phyloP scores from a whole-genome alignment of 192 early-diverging fungal species.

The Coemansia sp. region DNA sequence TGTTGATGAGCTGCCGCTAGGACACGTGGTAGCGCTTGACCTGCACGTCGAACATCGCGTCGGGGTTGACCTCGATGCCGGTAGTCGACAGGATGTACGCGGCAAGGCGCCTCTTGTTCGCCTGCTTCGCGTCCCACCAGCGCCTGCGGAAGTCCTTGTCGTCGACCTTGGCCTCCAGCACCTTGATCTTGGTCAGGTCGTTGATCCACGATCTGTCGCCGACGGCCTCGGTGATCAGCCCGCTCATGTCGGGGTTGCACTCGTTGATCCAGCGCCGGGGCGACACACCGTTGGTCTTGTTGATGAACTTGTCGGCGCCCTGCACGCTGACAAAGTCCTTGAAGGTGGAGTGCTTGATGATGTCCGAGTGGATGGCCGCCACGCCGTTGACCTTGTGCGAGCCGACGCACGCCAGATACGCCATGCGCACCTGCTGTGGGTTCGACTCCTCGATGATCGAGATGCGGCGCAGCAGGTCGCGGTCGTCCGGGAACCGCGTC shows the following conservation, averaged over 20 bases:
- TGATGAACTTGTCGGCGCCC: slow-evolving; percentile 86
- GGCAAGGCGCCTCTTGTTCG: slow-evolving; percentile 89
- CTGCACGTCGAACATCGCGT: slow-evolving; percentile 95
- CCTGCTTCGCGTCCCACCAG: slow-evolving; percentile 89
- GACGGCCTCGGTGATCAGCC: slow-evolving; percentile 79
- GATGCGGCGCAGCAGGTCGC: slow-evolving; percentile 79
- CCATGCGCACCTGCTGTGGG: slow-evolving; percentile 97
- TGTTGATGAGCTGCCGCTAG: slow-evolving; percentile 99
- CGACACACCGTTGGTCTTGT: slow-evolving; percentile 98
- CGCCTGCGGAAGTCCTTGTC: slow-evolving; percentile 73
- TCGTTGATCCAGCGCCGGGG: slow-evolving; percentile 97
- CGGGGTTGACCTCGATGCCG: slow-evolving; percentile 72
- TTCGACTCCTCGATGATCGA: slow-evolving; percentile 92
- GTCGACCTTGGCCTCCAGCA: slow-evolving; percentile 63
- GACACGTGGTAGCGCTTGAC: slow-evolving; percentile 99
- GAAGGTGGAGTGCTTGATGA: slow-evolving; percentile 83
- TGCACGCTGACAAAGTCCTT: slow-evolving; percentile 87
- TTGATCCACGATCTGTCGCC: slow-evolving; percentile 76
- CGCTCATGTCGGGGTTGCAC: slow-evolving; percentile 84
- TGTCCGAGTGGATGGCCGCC: slow-evolving; percentile 80
- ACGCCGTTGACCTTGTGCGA: slow-evolving; percentile 98
- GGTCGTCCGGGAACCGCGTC: slow-evolving; percentile 80
- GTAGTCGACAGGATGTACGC: slow-evolving; percentile 74
- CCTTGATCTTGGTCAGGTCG: slow-evolving; percentile 66
- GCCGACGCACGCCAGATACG: slow-evolving; percentile 90